These are phyloP conservation scores for Trichophyton benhamiae DNA, from an alignment of 2,329 filamentous ascomycete species.

Conservation along the genomic window DNA sequence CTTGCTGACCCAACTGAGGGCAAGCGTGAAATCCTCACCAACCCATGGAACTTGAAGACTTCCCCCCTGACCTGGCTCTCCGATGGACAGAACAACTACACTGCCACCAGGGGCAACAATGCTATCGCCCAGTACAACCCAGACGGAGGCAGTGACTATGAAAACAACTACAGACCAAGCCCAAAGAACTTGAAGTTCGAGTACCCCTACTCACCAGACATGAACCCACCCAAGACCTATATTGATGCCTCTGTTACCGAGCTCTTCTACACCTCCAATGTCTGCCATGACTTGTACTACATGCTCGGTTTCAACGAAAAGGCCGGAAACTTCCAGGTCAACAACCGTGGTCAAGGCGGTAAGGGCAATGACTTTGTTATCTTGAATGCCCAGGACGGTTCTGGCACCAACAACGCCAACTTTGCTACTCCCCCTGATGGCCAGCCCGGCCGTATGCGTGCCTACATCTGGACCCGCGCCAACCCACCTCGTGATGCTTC, in stretches of 20 bases:
- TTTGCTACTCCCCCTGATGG: constrained; percentile 13
- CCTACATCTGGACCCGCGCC: constrained; percentile 11
- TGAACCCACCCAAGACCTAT: constrained; percentile 8
- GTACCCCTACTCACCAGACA: constrained; percentile 9
- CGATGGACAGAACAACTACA: constrained; percentile 7
- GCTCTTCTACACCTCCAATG: constrained; percentile 12
- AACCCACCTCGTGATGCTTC: constrained; percentile 10
- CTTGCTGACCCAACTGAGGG: constrained; percentile 11
- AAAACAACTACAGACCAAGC: constrained; percentile 13
- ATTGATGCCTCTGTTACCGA: constrained; percentile 11
- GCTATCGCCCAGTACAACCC: constrained; percentile 12
- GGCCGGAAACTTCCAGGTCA: constrained; percentile 11
- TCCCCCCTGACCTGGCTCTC: constrained; percentile 9
- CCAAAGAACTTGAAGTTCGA: constrained; percentile 7
- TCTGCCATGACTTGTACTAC: constrained; percentile 10
- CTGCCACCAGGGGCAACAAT: constrained; percentile 11
- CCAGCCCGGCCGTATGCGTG: constrained; percentile 11
- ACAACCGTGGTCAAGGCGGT: constrained; percentile 10
- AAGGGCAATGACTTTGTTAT: constrained; percentile 10
- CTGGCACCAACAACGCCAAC: constrained; percentile 12
- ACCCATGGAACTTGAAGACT: constrained; percentile 8
- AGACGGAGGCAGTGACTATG: constrained; percentile 8
- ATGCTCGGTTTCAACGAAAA: constrained; percentile 11
- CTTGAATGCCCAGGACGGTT: constrained; percentile 11
- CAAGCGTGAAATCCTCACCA: constrained; percentile 4